Evolutionary conservation across 805 yeast species (phyloP), one percentile per base, ranked within the genome.

Genomic region (Tetrapisispora taiwanensis): DNA sequence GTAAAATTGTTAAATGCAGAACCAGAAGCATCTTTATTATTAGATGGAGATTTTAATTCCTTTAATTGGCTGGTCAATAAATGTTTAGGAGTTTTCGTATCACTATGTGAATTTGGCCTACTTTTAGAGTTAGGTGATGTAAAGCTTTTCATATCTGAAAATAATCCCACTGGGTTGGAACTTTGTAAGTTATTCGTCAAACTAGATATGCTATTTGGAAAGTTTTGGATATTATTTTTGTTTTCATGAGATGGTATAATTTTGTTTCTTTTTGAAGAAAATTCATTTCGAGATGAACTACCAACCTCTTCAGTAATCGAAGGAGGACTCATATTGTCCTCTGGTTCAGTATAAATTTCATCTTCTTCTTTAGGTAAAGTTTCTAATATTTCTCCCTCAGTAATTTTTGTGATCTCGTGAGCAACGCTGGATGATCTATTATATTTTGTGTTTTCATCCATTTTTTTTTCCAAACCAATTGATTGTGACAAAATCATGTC

Each of bases 401-500:
- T 30, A 13, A 38, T 38, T 19, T 38, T 19, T 13, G 18, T 30
- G 3, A 38, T 38, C 17, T 27, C 40, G 17, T 26, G 31, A 4
- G 12, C 6, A 3, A 17, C 14, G 14, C 30, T 19, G 7, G 26
- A n/a, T 3, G 41, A 17, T 19, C 12, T 14, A 13, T 22, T 15
- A 30, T 18, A n/a, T 61, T 27, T 37, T 3, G 40, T 5, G 26
- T 15, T 9, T 3, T 37, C 40, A 17, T 37, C 63, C 46, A 68
- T 66, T 4, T 65, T 65, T 42, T 70, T 56, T 31, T 73, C 77
- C 33, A 70, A 65, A 0, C 79, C 79, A 0, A 76, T 73, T 0
- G 79, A 73, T 50, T 75, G 79, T 3, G 79, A 74, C 4, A 74
- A 59, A 7, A 70, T 68, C 68, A 68, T 66, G 43, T 60, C 59